Conservation (phyloP, 257 asterid species). For the Rehmannia glutinosa region DNA sequence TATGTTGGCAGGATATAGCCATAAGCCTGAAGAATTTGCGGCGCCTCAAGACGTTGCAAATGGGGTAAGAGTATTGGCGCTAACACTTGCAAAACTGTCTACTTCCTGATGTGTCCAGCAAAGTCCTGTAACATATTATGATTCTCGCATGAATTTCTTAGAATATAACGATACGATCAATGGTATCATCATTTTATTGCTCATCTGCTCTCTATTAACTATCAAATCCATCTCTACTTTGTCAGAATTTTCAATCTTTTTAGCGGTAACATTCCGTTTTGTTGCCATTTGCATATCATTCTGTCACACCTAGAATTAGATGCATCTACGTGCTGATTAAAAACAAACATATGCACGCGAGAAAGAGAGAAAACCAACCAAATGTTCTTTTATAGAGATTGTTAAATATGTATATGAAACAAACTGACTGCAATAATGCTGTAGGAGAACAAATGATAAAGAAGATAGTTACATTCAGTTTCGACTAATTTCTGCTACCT, state of each 20-base stretch:
- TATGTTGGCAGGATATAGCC: constrained; percentile 41
- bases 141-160: not conserved
- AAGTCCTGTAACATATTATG: not conserved
- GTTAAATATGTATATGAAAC: not conserved
- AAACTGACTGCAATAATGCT: not conserved
- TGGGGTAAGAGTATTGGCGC: constrained; percentile 74
- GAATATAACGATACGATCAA: too few relatives aligned
- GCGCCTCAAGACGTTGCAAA: constrained; percentile 48
- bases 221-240: too few relatives aligned
- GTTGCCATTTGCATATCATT: too few relatives aligned
- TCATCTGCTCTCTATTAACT: too few relatives aligned
- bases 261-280: too few relatives aligned
- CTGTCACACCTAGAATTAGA: too few relatives aligned
- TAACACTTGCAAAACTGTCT: constrained; percentile 34
- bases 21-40: constrained; percentile 81
- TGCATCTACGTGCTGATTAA: too few relatives aligned
- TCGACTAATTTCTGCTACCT: not conserved
- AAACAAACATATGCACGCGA: too few relatives aligned
- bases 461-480: not conserved
- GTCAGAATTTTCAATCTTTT: too few relatives aligned
- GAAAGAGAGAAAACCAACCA: not conserved
- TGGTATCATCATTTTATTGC: too few relatives aligned
- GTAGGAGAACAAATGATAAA: not conserved
- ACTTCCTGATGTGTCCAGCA: constrained; percentile 10
- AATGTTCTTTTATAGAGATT: not conserved